Evolutionary conservation across 208 protist species (phyloP), one percentile per base, ranked within the genome.

Genomic region (Acanthamoeba triangularis): DNA sequence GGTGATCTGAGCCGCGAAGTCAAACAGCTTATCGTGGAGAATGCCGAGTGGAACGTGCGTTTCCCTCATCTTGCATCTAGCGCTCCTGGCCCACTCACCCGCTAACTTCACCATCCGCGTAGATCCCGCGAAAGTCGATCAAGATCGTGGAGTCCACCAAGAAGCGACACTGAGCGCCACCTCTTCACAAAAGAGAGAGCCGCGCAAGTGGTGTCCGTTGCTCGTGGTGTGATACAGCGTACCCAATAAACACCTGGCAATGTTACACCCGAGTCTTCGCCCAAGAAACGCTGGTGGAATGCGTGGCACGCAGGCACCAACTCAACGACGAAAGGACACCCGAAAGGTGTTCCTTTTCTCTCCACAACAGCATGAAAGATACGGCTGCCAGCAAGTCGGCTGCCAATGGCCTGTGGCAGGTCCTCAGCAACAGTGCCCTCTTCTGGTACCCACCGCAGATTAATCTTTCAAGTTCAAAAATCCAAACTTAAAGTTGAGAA

Each of bases 11-110:
- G 35, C 25, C n/a, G 47, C n/a, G 80, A 88, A 33, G 80, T 88
- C 18, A 41, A 47, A 10, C 20, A 88, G 41, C 47, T 88, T 14
- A 88, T 88, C 35, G 49, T 47, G 49, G 80, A 88, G 47, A 13
- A 88, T 44, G 80, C 23, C 11, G 80, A 88, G 44, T 88, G 80
- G 80, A 88, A 88, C 25, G 80, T 88, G 23, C 8, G 49, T 88
- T 52, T 3, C 52, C 41, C 41, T 30, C 0, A 1, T 52, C 10
- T 74, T n/a, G 11, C 0, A 1, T 52, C 10, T 74, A 10, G 11
- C 0, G 3, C 23, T 74, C 16, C 16, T 59, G 16, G 16, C 52
- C 52, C 52, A 56, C 52, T 20, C 52, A 56, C 5, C 52, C 2
- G 28, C 33, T 80, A 20, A 1, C 65, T 33, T 37, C 13, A 28